phyloP scores from a whole-genome alignment of 2,329 filamentous ascomycete genomes.

The Thelonectria olida region DNA sequence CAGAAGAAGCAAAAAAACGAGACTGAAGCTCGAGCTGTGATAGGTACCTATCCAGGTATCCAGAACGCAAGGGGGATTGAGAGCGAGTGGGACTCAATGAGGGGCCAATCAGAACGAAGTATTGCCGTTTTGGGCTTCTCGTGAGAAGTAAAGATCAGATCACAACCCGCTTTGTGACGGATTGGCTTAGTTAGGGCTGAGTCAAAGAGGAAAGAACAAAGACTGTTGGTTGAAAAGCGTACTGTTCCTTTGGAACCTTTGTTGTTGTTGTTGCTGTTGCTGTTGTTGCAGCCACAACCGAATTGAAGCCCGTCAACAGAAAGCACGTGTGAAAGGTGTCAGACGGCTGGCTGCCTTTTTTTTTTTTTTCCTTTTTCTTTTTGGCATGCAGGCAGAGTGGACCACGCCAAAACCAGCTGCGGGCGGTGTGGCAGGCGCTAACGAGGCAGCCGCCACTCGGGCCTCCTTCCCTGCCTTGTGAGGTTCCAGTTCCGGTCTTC shows the following conservation, averaged over 20 bases:
- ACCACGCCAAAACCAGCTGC: constrained; percentile 35
- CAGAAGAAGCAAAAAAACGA: constrained; percentile 8
- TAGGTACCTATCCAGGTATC: background rate
- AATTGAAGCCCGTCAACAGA: too few relatives aligned
- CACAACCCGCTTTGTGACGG: constrained; percentile 8
- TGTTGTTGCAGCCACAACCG: too few relatives aligned
- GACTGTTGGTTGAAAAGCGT: background rate
- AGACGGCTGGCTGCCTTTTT: background rate
- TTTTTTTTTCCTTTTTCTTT: constrained; percentile 37
- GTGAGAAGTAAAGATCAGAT: constrained; percentile 10
- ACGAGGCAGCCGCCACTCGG: constrained; percentile 18
- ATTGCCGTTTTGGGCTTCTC: background rate
- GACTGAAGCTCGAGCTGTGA: constrained; percentile 15
- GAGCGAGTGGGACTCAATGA: background rate
- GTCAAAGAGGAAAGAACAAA: background rate
- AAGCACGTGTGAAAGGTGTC: too few relatives aligned
- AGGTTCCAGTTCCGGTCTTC: background rate
- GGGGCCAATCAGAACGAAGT: constrained; percentile 5
- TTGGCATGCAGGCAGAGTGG: constrained; percentile 22
- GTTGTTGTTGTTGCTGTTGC: too few relatives aligned
- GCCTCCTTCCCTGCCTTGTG: background rate
- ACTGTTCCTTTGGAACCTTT: background rate
- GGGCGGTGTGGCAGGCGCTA: constrained; percentile 39
- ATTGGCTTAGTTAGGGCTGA: background rate
- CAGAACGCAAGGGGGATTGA: background rate